These are phyloP conservation scores for Eucalyptus fibrosa DNA, from an alignment of 345 rosid species.

Conservation along the genomic window DNA sequence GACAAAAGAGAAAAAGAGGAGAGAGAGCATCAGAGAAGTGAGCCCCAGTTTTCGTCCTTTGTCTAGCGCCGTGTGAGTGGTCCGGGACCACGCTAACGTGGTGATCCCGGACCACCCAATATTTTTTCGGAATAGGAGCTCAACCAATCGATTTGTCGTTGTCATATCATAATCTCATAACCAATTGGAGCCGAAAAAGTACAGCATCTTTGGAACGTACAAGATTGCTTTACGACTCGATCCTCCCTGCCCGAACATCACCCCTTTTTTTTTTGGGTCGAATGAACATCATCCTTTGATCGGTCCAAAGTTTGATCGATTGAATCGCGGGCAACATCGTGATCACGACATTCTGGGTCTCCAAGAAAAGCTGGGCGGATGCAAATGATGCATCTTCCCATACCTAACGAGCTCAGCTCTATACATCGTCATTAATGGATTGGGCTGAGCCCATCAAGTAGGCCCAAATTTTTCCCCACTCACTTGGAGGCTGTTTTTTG, in stretches of 20 bases:
- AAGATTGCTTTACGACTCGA: neutral
- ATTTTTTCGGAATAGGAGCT: neutral
- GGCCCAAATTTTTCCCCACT: neutral
- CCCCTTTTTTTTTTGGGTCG: no score
- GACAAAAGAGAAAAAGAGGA: no score
- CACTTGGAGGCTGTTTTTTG: neutral
- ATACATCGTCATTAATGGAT: neutral
- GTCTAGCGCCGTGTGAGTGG: no score
- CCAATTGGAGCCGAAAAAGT: neutral
- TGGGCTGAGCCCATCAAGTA: neutral
- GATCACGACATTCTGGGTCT: neutral
- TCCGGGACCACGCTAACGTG: no score
- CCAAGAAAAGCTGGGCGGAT: neutral
- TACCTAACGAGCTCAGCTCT: neutral
- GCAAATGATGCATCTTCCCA: neutral
- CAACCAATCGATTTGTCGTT: neutral
- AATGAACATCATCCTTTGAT: neutral
- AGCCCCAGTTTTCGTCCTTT: no score
- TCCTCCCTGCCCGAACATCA: neutral
- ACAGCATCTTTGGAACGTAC: neutral
- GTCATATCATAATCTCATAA: neutral
- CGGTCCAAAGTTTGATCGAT: neutral
- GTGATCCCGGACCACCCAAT: no score
- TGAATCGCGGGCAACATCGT: neutral
- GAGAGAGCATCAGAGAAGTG: no score